phyloP scores from a whole-genome alignment of 176 grass and related monocot species.

The Phyllostachys edulis region DNA sequence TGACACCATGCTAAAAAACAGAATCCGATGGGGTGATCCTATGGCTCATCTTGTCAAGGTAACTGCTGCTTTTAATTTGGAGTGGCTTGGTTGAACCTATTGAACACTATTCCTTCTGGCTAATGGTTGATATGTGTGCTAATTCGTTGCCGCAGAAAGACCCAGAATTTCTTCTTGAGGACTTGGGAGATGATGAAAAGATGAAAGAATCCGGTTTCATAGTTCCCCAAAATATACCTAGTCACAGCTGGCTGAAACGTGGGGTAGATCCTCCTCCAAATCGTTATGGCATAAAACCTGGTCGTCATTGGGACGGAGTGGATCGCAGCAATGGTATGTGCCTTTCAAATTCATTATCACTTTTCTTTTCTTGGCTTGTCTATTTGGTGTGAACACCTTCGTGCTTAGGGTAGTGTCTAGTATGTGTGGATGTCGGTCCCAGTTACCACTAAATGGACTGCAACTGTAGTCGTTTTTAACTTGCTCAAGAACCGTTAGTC shows the following conservation, averaged over 20 bases:
- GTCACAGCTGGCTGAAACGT: slow-evolving; percentile 88
- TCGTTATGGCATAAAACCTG: slow-evolving; percentile 81
- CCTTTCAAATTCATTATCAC: not conserved
- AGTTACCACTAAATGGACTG: not conserved
- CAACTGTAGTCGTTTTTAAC: not conserved
- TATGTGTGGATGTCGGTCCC: not conserved
- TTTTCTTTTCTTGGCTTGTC: slow-evolving; percentile 14
- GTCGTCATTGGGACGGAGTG: slow-evolving; percentile 94
- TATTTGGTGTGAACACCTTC: not conserved
- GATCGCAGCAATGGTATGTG: slow-evolving; percentile 82
- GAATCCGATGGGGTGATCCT: slow-evolving; percentile 90
- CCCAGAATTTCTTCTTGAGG: slow-evolving; percentile 53
- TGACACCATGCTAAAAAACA: slow-evolving; percentile 78
- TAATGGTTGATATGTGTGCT: slow-evolving; percentile 15
- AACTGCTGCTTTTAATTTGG: slow-evolving; percentile 38
- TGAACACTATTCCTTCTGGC: slow-evolving; percentile 4
- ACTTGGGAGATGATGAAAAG: slow-evolving; percentile 83
- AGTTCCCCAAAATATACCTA: slow-evolving; percentile 82
- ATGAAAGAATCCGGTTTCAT: slow-evolving; percentile 99
- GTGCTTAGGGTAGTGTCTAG: not conserved
- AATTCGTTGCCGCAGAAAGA: slow-evolving; percentile 51
- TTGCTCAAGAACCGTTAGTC: not conserved
- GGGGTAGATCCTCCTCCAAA: slow-evolving; percentile 88
- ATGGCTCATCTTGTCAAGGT: slow-evolving; percentile 97
- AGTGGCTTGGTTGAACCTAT: slow-evolving; percentile 9